Evolutionary conservation across 2,329 filamentous ascomycete species (phyloP), one percentile per base, ranked within the genome.

Genomic region (Fusarium drepaniforme): DNA sequence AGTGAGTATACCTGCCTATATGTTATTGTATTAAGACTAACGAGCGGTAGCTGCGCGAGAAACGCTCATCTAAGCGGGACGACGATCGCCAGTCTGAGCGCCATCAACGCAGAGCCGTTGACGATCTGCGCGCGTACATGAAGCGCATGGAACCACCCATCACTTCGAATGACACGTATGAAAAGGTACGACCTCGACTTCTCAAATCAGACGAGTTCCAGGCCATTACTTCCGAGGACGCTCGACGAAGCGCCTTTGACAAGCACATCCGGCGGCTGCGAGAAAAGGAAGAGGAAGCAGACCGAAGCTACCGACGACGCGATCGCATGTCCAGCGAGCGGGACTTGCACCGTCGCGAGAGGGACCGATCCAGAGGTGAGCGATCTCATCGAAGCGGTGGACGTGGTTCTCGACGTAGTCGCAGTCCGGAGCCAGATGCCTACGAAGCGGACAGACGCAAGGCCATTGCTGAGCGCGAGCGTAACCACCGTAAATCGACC

Each of bases 391-490:
- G 90, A 75, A 86, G 86, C 80, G 86, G 86, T 77, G 87, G 85
- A 76, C 89, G 90, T 79, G 84, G 87, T 80, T 84, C 85, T 77
- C 88, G 94, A 78, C 90, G 91, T 78, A 97, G 94, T 81, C 94
- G 95, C 79, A 96, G 93, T 78, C 96, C 95, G n/a, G 97, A 98
- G 83, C 90, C 91, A 68, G 96, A 99, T 85, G 91, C 94, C 23
- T 99, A 99, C 83, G 97, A 98, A 84, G 97, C 96, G 70, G 97
- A 99, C 82, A 92, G 97, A 75, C 93, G 95, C 79, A 97, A 96
- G 83, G 96, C 96, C 51, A 96, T 97, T 81, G 95, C 96, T 68
- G 96, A 98, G 81, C 93, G 97, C 58, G 97, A 98, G 85, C 93
- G 96, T 75, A 96, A 97, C 78, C 97, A 98, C 84, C 92, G 94